Conservation (phyloP, 1,284 basidiomycete species). For the Sanguinoderma infundibulare region DNA sequence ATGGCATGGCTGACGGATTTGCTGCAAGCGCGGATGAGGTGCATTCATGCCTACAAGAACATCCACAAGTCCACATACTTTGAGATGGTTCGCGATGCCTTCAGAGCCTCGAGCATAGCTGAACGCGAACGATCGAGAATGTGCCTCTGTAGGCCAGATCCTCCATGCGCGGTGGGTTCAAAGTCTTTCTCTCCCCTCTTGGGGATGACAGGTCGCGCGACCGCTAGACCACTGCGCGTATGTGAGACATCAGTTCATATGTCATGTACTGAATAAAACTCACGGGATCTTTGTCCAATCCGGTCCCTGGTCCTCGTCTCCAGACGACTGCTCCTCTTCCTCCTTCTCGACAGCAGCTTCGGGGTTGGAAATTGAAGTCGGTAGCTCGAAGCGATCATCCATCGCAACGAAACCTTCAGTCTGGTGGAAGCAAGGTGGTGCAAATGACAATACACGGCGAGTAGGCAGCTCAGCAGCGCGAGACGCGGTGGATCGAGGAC, state of each 20-base stretch:
- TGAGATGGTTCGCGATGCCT: conserved; percentile 73
- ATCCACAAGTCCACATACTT: conserved; percentile 53
- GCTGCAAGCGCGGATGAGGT: conserved; percentile 42
- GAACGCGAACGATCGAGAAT: conserved; percentile 70
- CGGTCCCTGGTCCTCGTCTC: conserved; percentile 59
- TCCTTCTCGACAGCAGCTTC: conserved; percentile 31
- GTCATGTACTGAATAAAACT: conserved; percentile 10
- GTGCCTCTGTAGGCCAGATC: conserved; percentile 82
- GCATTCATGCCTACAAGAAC: conserved; percentile 1
- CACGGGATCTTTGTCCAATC: conserved; percentile 65
- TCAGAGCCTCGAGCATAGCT: conserved; percentile 86
- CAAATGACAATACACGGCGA: background rate
- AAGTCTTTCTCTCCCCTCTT: conserved; percentile 97
- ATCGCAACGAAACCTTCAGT: conserved; percentile 22
- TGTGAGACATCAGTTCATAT: background rate
- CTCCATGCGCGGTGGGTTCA: conserved; percentile 78
- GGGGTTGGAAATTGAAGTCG: conserved; percentile 25
- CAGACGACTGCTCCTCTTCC: conserved; percentile 53
- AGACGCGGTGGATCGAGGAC: conserved; percentile 70
- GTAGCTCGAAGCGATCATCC: conserved; percentile 40
- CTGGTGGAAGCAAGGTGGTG: background rate
- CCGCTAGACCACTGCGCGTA: conserved; percentile 15
- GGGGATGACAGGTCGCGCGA: conserved; percentile 67
- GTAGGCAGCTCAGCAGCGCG: conserved; percentile 60
- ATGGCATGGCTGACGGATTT: conserved; percentile 77